Evolutionary conservation across 345 rosid genomes (phyloP).

Genomic region (Garcia nutans): DNA sequence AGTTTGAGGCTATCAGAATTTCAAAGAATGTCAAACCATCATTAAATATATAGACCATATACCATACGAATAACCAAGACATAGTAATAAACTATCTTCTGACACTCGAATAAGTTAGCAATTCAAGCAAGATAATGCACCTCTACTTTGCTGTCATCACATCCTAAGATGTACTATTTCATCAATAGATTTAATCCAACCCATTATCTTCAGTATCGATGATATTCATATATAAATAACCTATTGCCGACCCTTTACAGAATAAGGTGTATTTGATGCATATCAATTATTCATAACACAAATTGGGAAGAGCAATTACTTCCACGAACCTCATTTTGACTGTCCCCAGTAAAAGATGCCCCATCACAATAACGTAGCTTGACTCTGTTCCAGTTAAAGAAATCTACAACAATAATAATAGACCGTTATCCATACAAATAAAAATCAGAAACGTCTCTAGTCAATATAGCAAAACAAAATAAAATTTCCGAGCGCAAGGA

Average conservation of each 20-base stretch:
- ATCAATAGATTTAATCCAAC: background rate
- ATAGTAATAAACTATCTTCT: background rate
- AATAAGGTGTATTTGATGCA: background rate
- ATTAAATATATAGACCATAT: background rate
- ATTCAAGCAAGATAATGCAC: background rate
- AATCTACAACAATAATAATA: constrained; percentile 23
- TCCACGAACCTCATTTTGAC: constrained; percentile 26
- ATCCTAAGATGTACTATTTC: background rate
- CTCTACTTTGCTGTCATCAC: background rate
- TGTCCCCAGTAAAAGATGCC: constrained; percentile 32
- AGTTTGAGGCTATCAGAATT: background rate
- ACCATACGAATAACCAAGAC: background rate
- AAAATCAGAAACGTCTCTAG: background rate
- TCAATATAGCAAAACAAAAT: background rate
- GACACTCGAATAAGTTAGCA: background rate
- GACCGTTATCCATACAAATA: background rate
- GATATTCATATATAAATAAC: background rate
- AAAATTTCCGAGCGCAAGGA: background rate
- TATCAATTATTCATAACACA: background rate
- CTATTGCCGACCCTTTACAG: no score
- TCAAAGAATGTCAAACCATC: background rate
- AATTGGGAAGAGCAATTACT: background rate
- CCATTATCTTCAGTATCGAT: background rate
- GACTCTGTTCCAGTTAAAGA: constrained; percentile 34
- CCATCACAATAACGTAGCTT: constrained; percentile 36